Evolutionary conservation across 495 filamentous ascomycete species (phyloP), one percentile per base, ranked within the genome.

Genomic region (Hyaloscypha finlandica): DNA sequence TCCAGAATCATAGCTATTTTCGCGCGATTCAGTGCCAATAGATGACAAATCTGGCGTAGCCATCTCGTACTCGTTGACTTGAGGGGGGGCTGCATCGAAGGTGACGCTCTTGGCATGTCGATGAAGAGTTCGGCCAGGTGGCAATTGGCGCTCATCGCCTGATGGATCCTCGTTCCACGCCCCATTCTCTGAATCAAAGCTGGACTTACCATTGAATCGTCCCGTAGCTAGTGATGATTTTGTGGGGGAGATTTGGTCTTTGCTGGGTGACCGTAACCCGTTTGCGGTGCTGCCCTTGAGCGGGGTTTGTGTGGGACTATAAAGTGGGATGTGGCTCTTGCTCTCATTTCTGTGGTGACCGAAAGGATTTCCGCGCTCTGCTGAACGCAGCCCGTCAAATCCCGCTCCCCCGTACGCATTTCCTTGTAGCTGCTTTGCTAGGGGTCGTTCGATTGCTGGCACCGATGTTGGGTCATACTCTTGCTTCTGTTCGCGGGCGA

Each of bases 11-110:
- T 93, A 97, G 76, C 94, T 96, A 22, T 91, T 91, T 67, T 96
- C 91, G 31, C 94, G 88, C 6, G 94, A 97, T 60, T 88, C 92
- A 16, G 91, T 94, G 19, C 90, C 91, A 57, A 94, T 80, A 1
- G 91, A 98, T 6, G 96, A 97, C 19, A 92, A 85, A 76, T 97
- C 95, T 1, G 95, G 95, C 3, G 95, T 99, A 39, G 91, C 89
- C 92, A 97, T 94, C 78, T 97, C 95, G 74, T 98, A 99, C 75
- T 98, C 93, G 72, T 97, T 96, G 61, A 98, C 82, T 75, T 95
- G 90, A 33, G 95, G 96, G 29, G 95, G 94, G 0, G 92, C 95
- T 32, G 88, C 89, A 81, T 97, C 94, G 73, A 97, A 99, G 2
- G 92, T 98, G 32, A 99, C 95, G 70, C 93, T 97, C 78, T 99